phyloP scores from a whole-genome alignment of 805 yeast species.

The Candida germanica region DNA sequence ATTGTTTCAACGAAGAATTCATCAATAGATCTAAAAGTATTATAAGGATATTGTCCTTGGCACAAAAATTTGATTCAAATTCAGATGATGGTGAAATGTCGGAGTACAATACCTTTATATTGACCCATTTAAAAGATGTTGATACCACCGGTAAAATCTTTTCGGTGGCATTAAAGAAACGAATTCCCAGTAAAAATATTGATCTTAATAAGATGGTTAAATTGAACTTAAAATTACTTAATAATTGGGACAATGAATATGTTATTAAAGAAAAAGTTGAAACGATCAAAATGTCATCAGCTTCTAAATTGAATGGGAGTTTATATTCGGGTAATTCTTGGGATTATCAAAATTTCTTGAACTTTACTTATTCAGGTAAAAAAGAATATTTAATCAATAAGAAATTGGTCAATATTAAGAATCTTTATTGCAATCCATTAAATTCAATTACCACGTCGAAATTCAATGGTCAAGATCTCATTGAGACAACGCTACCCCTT shows the following conservation, averaged over 20 bases:
- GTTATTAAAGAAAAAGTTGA: conserved; percentile 76
- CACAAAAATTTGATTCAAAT: conserved; percentile 27
- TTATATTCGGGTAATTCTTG: conserved; percentile 84
- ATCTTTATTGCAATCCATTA: conserved; percentile 44
- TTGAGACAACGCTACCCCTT: conserved; percentile 31
- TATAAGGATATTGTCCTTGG: conserved; percentile 35
- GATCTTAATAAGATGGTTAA: conserved; percentile 12
- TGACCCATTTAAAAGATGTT: conserved; percentile 6
- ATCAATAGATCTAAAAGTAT: conserved; percentile 17
- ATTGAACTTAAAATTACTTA: conserved; percentile 7
- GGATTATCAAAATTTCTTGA: conserved; percentile 52
- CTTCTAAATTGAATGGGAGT: conserved; percentile 51
- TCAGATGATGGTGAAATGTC: conserved; percentile 1
- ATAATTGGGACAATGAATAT: conserved; percentile 64
- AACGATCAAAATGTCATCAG: conserved; percentile 78
- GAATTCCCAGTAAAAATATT: conserved; percentile 8
- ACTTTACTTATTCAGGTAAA: conserved; percentile 12
- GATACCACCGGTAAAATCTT: background rate
- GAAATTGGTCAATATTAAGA: conserved; percentile 5
- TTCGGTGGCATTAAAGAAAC: conserved; percentile 4
- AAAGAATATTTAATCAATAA: conserved; percentile 7
- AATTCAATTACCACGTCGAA: conserved; percentile 47
- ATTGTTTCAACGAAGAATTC: conserved; percentile 45
- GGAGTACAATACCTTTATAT: conserved; percentile 12
- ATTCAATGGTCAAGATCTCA: conserved; percentile 15